phyloP scores from a whole-genome alignment of 2,329 filamentous ascomycete species.

The Lasiodiplodia hormozganensis region DNA sequence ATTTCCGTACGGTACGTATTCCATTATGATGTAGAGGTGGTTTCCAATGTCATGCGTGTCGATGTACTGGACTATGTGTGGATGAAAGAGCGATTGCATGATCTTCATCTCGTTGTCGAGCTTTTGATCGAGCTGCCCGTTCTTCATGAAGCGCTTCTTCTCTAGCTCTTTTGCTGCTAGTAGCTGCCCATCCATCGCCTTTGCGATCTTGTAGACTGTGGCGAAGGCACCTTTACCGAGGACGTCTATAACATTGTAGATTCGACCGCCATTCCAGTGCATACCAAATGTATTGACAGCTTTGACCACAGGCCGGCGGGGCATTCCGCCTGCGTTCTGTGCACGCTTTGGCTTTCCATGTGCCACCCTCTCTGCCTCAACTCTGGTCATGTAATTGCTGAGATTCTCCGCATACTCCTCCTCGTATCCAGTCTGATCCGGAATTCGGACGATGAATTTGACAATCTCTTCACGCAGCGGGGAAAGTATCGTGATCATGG shows the following conservation, averaged over 20 bases:
- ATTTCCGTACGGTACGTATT: constrained; percentile 84
- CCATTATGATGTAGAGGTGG: constrained; percentile 96
- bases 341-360: neutral
- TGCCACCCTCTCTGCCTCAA: neutral
- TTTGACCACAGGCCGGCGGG: constrained; percentile 12
- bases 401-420: constrained; percentile 73
- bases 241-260: constrained; percentile 81
- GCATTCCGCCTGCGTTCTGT: neutral
- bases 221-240: constrained; percentile 97
- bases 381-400: constrained; percentile 64
- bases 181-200: constrained; percentile 80
- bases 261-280: constrained; percentile 80
- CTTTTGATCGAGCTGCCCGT: constrained; percentile 86
- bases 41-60: constrained; percentile 84
- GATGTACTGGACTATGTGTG: constrained; percentile 89
- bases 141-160: constrained; percentile 91
- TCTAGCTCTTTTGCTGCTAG: constrained; percentile 95
- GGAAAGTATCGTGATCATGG: constrained; percentile 72
- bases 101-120: constrained; percentile 98
- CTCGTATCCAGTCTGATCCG: constrained; percentile 71
- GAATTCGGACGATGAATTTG: constrained; percentile 85
- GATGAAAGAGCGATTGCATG: constrained; percentile 84
- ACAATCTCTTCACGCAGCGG: constrained; percentile 66
- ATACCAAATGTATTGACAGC: constrained; percentile 63
- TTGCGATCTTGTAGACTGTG: constrained; percentile 87